These are phyloP conservation scores for Talaromyces ruber DNA, from an alignment of 495 filamentous ascomycete genomes.

Conservation along the genomic window DNA sequence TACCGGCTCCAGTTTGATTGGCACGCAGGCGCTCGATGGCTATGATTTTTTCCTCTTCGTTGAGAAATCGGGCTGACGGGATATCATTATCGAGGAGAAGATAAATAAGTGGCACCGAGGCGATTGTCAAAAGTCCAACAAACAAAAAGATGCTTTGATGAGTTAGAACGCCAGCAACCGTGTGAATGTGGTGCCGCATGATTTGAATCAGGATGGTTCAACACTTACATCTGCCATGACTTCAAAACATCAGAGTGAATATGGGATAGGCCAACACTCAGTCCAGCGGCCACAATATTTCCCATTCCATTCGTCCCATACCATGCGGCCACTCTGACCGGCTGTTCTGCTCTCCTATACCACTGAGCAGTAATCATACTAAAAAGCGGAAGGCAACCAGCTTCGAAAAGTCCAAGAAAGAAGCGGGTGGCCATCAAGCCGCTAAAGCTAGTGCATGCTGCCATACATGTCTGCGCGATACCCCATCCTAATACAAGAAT, in stretches of 20 bases:
- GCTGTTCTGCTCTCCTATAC: conserved; percentile 42
- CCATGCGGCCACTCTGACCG: conserved; percentile 38
- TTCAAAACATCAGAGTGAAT: conserved; percentile 39
- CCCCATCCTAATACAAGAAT: conserved; percentile 44
- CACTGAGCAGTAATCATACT: conserved; percentile 40
- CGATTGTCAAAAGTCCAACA: conserved; percentile 36
- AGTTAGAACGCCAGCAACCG: neutral
- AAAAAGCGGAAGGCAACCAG: conserved; percentile 52
- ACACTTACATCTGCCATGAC: conserved; percentile 54
- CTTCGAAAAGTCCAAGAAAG: conserved; percentile 42
- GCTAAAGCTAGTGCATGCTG: conserved; percentile 31
- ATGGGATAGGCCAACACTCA: conserved; percentile 44
- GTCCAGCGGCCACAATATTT: conserved; percentile 34
- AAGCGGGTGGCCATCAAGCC: conserved; percentile 38
- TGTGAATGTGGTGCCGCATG: too few species aligned
- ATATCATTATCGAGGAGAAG: conserved; percentile 39
- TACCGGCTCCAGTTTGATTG: conserved; percentile 53
- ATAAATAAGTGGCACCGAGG: conserved; percentile 34
- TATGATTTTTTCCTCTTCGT: conserved; percentile 45
- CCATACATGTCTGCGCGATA: conserved; percentile 37
- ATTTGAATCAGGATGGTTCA: too few species aligned
- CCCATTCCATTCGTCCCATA: conserved; percentile 41
- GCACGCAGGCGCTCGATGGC: conserved; percentile 53
- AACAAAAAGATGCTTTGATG: conserved; percentile 34
- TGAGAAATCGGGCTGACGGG: conserved; percentile 49